These are phyloP conservation scores for Kalmanozyma brasiliensis DNA, from an alignment of 1,284 basidiomycete genomes.

Conservation along the genomic window DNA sequence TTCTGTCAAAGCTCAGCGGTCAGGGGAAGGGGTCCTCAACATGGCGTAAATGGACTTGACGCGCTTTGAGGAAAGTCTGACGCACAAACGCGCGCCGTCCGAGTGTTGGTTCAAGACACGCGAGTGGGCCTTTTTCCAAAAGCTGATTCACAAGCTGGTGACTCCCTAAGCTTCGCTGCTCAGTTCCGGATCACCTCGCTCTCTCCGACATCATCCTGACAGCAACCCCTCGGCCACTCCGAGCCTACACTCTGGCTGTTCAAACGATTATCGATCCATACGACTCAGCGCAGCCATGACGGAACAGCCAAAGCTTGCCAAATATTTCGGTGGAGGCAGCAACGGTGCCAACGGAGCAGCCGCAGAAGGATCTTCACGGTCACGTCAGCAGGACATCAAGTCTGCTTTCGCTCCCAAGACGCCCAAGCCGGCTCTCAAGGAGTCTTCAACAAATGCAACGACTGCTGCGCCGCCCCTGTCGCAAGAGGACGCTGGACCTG, in stretches of 20 bases:
- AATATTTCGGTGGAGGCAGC: constrained; percentile 38
- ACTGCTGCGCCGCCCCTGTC: background rate
- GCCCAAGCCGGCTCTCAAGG: constrained; percentile 1
- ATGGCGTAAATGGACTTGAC: constrained; percentile 24
- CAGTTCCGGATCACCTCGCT: too few species aligned
- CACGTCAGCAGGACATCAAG: constrained; percentile 52
- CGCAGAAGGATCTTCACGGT: constrained; percentile 19
- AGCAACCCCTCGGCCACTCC: background rate
- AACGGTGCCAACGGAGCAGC: constrained; percentile 10
- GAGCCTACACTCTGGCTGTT: background rate
- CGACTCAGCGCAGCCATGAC: constrained; percentile 8
- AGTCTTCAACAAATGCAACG: background rate
- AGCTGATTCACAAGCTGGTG: background rate
- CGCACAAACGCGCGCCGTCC: background rate
- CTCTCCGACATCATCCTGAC: background rate
- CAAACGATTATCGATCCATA: background rate
- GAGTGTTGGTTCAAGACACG: constrained; percentile 19
- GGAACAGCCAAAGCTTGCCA: constrained; percentile 44
- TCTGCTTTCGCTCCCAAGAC: constrained; percentile 56
- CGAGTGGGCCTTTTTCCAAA: background rate
- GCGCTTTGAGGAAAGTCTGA: background rate
- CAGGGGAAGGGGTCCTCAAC: too few species aligned
- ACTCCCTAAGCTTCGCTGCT: too few species aligned
- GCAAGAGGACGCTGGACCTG: background rate
- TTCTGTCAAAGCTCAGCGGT: too few species aligned